phyloP scores from a whole-genome alignment of 306 rosid species.

The Quercus agrifolia region DNA sequence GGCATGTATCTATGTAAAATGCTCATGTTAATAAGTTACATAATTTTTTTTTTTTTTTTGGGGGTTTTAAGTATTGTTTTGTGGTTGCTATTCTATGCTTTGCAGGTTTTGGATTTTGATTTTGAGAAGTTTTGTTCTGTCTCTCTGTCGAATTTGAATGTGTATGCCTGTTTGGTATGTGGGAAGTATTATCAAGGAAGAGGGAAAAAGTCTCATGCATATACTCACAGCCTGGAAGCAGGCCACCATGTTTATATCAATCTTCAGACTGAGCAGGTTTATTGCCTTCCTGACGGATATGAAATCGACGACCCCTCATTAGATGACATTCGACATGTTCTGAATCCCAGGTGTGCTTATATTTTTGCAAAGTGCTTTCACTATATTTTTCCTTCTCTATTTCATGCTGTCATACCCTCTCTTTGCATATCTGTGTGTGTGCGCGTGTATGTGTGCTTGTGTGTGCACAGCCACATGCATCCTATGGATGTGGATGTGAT shows the following conservation, averaged over 20 bases:
- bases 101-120: conserved; percentile 96
- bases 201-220: conserved; percentile 93
- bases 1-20: background rate
- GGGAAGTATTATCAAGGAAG: conserved; percentile 98
- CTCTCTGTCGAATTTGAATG: conserved; percentile 84
- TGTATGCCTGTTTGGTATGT: conserved; percentile 92
- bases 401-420: background rate
- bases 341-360: conserved; percentile 78
- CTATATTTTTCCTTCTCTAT: conserved; percentile 1
- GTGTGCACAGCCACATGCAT: background rate
- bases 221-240: conserved; percentile 98
- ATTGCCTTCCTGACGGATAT: conserved; percentile 97
- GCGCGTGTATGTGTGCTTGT: background rate
- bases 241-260: conserved; percentile 95
- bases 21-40: background rate
- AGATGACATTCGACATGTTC: conserved; percentile 92
- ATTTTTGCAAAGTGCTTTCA: background rate
- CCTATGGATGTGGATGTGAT: background rate
- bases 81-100: conserved; percentile 5
- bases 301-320: conserved; percentile 96
- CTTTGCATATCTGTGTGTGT: background rate
- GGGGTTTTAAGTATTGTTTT: background rate
- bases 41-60: background rate
- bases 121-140: conserved; percentile 95
- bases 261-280: conserved; percentile 91